Conservation (phyloP, 2,329 filamentous ascomycete genomes). For the Colletotrichum sansevieriae region DNA sequence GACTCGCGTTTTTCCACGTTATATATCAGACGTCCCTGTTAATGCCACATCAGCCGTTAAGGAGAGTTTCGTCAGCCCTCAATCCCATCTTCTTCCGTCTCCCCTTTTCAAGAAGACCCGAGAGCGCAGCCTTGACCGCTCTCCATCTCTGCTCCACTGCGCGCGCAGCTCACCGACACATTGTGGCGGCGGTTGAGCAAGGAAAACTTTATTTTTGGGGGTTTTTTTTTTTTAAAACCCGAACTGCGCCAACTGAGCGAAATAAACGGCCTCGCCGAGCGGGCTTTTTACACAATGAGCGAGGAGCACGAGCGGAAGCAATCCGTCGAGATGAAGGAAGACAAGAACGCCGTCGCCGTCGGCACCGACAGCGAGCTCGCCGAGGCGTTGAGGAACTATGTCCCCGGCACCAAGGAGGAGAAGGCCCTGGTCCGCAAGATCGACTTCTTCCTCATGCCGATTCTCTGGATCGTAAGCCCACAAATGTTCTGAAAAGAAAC, state of each 20-base stretch:
- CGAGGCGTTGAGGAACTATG: slow-evolving; percentile 46
- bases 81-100: neutral
- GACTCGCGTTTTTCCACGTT: slow-evolving; percentile 19
- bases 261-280: neutral
- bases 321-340: slow-evolving; percentile 42
- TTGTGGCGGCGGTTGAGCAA: neutral
- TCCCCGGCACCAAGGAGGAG: slow-evolving; percentile 45
- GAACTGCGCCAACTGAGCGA: neutral
- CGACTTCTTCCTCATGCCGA: slow-evolving; percentile 33
- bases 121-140: neutral
- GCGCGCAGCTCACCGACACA: too few relatives aligned
- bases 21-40: slow-evolving; percentile 17
- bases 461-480: neutral
- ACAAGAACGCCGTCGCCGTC: slow-evolving; percentile 32
- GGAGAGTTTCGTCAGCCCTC: slow-evolving; percentile 9
- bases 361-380: slow-evolving; percentile 44
- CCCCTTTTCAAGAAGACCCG: neutral
- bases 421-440: slow-evolving; percentile 44
- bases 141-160: neutral
- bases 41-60: neutral
- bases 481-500: neutral
- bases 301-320: slow-evolving; percentile 31
- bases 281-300: neutral
- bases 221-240: neutral
- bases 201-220: neutral